Conservation (phyloP, 441 rosid genomes). For the Adansonia rubrostipa region DNA sequence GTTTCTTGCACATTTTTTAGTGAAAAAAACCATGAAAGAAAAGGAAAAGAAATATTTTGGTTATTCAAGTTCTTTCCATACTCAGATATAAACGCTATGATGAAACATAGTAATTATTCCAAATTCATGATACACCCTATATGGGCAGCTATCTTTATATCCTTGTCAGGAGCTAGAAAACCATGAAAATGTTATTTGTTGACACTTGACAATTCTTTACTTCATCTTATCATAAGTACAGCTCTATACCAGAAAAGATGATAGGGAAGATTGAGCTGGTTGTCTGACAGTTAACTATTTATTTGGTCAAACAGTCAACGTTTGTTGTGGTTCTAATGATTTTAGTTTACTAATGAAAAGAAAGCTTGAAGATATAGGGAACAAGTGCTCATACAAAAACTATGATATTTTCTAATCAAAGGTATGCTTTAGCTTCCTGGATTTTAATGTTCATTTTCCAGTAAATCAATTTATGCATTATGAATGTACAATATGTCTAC, state of each 20-base stretch:
- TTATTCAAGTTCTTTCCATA: not conserved
- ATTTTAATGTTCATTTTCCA: not conserved
- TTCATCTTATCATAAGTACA: not conserved
- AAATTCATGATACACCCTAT: not conserved
- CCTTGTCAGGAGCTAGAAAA: not conserved
- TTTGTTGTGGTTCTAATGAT: conserved; percentile 96
- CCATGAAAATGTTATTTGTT: not conserved
- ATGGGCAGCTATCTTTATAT: not conserved
- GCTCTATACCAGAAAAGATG: not conserved
- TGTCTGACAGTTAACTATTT: conserved; percentile 30
- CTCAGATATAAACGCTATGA: not conserved
- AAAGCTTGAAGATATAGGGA: conserved; percentile 85
- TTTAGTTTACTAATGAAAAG: conserved; percentile 77
- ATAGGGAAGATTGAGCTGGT: not conserved
- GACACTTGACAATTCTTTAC: not conserved
- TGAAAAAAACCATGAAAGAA: not conserved
- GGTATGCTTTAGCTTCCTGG: conserved; percentile 45
- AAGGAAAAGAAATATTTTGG: not conserved
- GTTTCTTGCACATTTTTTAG: not conserved
- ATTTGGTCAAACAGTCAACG: conserved; percentile 73
- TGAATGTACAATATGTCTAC: conserved; percentile 11
- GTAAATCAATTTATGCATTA: not conserved
- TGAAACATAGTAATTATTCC: not conserved
- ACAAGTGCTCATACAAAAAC: conserved; percentile 79
- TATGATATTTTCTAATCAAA: conserved; percentile 76